Percentiles rank a stretch among this genome's conserved stretches.
These are phyloP conservation scores for Tricholoma matsutake DNA, from an alignment of 768 basidiomycete species.

Conservation along the genomic window DNA sequence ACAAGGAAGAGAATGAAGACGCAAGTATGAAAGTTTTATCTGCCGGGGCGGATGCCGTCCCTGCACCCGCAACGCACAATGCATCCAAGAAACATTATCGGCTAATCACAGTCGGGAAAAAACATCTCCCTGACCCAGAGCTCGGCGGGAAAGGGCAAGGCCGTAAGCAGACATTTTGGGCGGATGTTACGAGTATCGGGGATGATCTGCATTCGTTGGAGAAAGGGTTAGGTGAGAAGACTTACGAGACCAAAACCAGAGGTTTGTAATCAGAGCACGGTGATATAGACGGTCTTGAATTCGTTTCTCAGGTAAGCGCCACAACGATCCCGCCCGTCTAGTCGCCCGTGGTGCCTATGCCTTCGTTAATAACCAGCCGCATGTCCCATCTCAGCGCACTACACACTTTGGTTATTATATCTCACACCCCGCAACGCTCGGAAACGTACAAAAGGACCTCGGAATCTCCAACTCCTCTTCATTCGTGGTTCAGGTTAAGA, in stretches of 20 bases:
- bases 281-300: neutral
- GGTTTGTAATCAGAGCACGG: conserved; percentile 28
- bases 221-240: conserved; percentile 45
- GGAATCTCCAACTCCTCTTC: conserved; percentile 51
- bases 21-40: conserved; percentile 41
- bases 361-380: conserved; percentile 48
- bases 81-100: conserved; percentile 45
- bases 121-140: conserved; percentile 50
- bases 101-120: conserved; percentile 55
- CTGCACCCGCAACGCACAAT: conserved; percentile 33
- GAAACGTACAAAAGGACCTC: conserved; percentile 53
- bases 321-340: conserved; percentile 49
- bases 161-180: conserved; percentile 53
- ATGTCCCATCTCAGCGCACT: conserved; percentile 40
- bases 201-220: conserved; percentile 48
- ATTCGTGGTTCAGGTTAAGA: conserved; percentile 61
- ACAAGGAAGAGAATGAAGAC: conserved; percentile 21
- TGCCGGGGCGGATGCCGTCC: conserved; percentile 48
- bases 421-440: conserved; percentile 47
- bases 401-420: conserved; percentile 60
- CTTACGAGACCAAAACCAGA: conserved; percentile 61
- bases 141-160: conserved; percentile 23
- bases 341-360: conserved; percentile 59
- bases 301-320: conserved; percentile 40
- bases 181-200: conserved; percentile 45